Percentiles rank a stretch among this genome's conserved stretches.
Conservation (phyloP, 345 rosid genomes). For the Brassica cretica region DNA sequence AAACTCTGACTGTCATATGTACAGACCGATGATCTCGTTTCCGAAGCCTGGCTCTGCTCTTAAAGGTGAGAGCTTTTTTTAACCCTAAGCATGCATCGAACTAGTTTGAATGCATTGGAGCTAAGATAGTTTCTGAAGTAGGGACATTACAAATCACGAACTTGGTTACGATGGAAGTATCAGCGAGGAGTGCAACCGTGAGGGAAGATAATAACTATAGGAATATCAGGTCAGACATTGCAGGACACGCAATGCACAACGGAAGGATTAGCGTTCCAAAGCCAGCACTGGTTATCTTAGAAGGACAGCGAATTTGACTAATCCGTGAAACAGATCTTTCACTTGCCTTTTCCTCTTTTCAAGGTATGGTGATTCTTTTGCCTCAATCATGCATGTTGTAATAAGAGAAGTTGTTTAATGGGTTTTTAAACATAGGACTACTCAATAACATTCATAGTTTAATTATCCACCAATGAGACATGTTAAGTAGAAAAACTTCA, state of each 20-base stretch:
- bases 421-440: background rate
- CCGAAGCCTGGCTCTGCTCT: constrained; percentile 17
- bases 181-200: constrained; percentile 13
- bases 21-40: constrained; percentile 39
- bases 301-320: constrained; percentile 12
- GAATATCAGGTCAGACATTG: constrained; percentile 6
- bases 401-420: background rate
- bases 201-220: background rate
- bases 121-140: constrained; percentile 4
- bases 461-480: background rate
- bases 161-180: constrained; percentile 30
- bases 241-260: constrained; percentile 5
- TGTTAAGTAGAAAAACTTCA: background rate
- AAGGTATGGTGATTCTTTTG: background rate
- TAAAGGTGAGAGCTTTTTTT: constrained; percentile 26
- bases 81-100: background rate
- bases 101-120: background rate
- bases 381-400: constrained; percentile 5
- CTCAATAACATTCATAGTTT: background rate
- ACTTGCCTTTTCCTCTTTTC: constrained; percentile 6
- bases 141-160: constrained; percentile 28
- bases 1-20: constrained; percentile 50
- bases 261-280: background rate
- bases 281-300: background rate
- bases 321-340: constrained; percentile 20